Conservation (phyloP, 441 rosid species). For the Eruca vesicaria region DNA sequence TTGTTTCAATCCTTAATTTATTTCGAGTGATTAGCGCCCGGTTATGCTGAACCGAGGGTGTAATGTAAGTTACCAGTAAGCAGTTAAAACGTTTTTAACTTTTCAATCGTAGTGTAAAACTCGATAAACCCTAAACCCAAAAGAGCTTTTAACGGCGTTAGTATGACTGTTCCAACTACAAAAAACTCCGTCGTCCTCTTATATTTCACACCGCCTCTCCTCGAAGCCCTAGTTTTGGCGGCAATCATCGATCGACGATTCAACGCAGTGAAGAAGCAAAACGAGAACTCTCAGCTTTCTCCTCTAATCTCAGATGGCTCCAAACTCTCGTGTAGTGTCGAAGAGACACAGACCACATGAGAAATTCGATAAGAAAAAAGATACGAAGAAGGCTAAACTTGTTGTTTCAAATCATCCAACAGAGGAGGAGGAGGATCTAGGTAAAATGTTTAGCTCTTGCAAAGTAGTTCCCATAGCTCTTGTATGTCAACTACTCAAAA, state of each 20-base stretch:
- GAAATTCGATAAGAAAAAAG: conserved; percentile 30
- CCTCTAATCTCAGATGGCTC: conserved; percentile 28
- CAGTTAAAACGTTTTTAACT: not conserved
- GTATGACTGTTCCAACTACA: not conserved
- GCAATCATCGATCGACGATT: not conserved
- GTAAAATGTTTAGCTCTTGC: conserved; percentile 25
- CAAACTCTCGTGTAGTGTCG: not conserved
- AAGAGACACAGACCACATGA: conserved; percentile 39
- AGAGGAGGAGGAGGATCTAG: conserved; percentile 40
- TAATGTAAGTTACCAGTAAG: not conserved
- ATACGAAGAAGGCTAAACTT: conserved; percentile 29
- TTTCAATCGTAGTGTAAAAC: not conserved
- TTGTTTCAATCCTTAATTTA: no score
- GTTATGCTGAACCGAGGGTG: not conserved
- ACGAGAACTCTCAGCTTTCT: no score
- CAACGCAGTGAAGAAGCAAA: no score
- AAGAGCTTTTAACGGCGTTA: not conserved
- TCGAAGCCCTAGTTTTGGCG: not conserved
- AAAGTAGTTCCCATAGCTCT: not conserved
- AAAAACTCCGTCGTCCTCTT: not conserved
- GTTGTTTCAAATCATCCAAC: conserved; percentile 25
- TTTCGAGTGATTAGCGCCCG: not conserved
- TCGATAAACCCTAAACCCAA: conserved; percentile 1
- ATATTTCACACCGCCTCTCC: not conserved
- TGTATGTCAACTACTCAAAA: not conserved